Evolutionary conservation across 352 stramenopile species (phyloP).

Genomic region (Phytopythium helicoides): DNA sequence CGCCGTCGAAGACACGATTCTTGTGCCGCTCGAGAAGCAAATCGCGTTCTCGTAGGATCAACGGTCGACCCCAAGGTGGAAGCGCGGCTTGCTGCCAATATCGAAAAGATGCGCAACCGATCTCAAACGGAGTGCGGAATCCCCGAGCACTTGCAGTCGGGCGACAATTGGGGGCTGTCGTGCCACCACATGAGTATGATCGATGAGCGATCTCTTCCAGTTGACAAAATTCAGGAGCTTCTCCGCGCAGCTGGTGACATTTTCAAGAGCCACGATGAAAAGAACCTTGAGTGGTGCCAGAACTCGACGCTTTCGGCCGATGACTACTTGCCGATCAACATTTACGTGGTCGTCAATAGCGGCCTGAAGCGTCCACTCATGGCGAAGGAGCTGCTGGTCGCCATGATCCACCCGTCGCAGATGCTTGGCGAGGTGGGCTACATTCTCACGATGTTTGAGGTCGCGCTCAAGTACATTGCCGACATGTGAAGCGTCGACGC

Average conservation of each 20-base stretch:
- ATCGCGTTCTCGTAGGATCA: constrained; percentile 66
- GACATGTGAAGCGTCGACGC: constrained; percentile 51
- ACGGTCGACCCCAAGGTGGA: constrained; percentile 64
- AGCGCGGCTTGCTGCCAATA: constrained; percentile 48
- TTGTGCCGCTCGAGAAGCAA: constrained; percentile 70
- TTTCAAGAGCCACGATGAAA: constrained; percentile 77
- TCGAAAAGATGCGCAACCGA: constrained; percentile 58
- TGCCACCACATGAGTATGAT: constrained; percentile 85
- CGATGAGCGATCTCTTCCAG: constrained; percentile 65
- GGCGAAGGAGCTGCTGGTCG: constrained; percentile 70
- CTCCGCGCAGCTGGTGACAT: constrained; percentile 73
- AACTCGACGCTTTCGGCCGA: constrained; percentile 77
- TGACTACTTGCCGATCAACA: constrained; percentile 85
- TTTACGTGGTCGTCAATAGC: constrained; percentile 82
- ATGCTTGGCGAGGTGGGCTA: constrained; percentile 85
- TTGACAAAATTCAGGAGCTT: constrained; percentile 82
- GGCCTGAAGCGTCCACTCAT: constrained; percentile 69
- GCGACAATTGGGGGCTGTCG: constrained; percentile 75
- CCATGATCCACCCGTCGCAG: constrained; percentile 83
- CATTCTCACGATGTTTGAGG: constrained; percentile 88
- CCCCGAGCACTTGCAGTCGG: constrained; percentile 67
- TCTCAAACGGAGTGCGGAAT: constrained; percentile 77
- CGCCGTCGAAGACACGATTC: constrained; percentile 75
- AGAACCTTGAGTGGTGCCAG: constrained; percentile 73
- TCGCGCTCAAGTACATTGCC: constrained; percentile 85